These are phyloP conservation scores for Coprinopsis sp. DNA, from an alignment of 768 basidiomycete species.

Conservation along the genomic window DNA sequence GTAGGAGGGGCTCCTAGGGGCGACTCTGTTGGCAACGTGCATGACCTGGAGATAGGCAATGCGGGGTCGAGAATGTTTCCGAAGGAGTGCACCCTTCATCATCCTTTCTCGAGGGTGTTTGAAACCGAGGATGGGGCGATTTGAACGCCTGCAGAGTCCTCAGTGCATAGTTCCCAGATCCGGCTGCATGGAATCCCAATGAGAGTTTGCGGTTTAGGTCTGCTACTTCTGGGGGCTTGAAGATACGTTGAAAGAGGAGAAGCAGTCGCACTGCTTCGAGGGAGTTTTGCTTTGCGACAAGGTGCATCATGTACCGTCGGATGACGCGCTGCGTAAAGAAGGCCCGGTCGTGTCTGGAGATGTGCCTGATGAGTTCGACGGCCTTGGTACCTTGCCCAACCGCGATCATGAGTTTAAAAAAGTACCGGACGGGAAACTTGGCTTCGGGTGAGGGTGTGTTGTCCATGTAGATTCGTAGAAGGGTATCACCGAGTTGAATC, in stretches of 20 bases:
- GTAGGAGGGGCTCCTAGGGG: conserved; percentile 9
- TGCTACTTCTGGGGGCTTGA: conserved; percentile 16
- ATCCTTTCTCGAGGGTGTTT: background rate
- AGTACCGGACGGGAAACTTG: conserved; percentile 45
- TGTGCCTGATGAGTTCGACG: conserved; percentile 34
- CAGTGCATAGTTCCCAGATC: conserved; percentile 7
- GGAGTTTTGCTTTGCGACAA: conserved; percentile 40
- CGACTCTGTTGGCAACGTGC: background rate
- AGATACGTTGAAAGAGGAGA: conserved; percentile 15
- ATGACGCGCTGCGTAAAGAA: conserved; percentile 40
- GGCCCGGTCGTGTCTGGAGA: conserved; percentile 27
- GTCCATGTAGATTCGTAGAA: conserved; percentile 32
- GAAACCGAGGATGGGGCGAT: too few species aligned
- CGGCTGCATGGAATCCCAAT: conserved; percentile 20
- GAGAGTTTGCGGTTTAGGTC: conserved; percentile 8
- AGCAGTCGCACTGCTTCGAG: conserved; percentile 29
- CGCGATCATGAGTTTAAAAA: conserved; percentile 36
- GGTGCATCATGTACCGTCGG: conserved; percentile 31
- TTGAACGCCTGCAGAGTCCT: background rate
- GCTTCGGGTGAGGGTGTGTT: conserved; percentile 24
- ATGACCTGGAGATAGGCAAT: background rate
- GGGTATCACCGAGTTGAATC: conserved; percentile 27
- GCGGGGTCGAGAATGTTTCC: background rate
- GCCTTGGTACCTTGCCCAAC: conserved; percentile 33
- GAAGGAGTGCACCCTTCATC: background rate